phyloP scores from a whole-genome alignment of 352 stramenopile genomes.

The Pythium aristosporum region DNA sequence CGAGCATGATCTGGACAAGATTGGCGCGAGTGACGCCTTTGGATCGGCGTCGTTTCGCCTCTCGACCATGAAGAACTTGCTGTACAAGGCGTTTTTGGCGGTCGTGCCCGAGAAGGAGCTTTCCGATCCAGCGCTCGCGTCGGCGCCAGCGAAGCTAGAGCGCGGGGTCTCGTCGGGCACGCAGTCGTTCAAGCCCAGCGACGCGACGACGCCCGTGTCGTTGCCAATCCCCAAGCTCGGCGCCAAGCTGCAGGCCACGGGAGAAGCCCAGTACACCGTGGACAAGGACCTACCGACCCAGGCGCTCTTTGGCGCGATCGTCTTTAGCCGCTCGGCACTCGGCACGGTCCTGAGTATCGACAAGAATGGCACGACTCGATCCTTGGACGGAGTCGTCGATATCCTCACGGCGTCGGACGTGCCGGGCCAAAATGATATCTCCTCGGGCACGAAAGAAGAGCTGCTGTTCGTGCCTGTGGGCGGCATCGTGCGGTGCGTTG shows the following conservation, averaged over 20 bases:
- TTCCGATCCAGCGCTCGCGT: slow-evolving; percentile 20
- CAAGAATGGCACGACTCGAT: slow-evolving; percentile 19
- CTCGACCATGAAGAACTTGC: slow-evolving; percentile 35
- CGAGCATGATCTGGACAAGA: slow-evolving; percentile 23
- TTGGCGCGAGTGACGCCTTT: slow-evolving; percentile 35
- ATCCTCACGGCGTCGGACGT: slow-evolving; percentile 39
- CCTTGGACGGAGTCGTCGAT: slow-evolving; percentile 35
- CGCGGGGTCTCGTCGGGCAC: slow-evolving; percentile 28
- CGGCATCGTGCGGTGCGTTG: slow-evolving; percentile 40
- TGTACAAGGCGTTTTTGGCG: slow-evolving; percentile 34
- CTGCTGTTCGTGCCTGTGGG: slow-evolving; percentile 44
- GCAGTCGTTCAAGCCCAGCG: slow-evolving; percentile 32
- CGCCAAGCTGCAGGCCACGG: slow-evolving; percentile 37
- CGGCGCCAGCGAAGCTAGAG: slow-evolving; percentile 17
- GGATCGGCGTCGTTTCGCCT: slow-evolving; percentile 25
- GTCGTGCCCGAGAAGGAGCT: slow-evolving; percentile 4
- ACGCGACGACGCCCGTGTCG: slow-evolving; percentile 30
- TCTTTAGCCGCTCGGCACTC: slow-evolving; percentile 28
- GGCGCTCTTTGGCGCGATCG: slow-evolving; percentile 36
- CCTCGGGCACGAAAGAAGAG: slow-evolving; percentile 28
- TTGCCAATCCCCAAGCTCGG: slow-evolving; percentile 41
- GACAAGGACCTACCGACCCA: slow-evolving; percentile 30
- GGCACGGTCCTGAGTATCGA: slow-evolving; percentile 32
- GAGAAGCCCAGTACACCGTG: slow-evolving; percentile 43
- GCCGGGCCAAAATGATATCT: slow-evolving; percentile 33